Evolutionary conservation across 2,329 filamentous ascomycete genomes (phyloP).

Genomic region (Trichoderma oligosporum): DNA sequence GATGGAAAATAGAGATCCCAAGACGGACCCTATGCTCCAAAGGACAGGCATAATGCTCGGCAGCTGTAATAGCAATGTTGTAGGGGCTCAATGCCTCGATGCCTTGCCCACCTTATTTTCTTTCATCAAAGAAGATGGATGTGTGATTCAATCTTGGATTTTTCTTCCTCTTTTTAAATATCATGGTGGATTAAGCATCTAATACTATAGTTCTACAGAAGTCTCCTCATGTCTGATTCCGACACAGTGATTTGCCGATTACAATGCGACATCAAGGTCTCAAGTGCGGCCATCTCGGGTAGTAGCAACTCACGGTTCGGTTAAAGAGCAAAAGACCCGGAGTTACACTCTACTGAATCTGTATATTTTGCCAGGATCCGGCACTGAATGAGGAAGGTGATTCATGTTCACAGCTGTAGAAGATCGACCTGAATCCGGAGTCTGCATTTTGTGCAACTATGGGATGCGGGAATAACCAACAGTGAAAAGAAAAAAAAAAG

Average conservation of each 20-base stretch:
- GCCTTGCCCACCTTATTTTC: neutral
- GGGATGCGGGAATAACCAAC: too few relatives aligned
- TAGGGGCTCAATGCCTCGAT: neutral
- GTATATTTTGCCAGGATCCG: neutral
- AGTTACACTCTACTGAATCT: neutral
- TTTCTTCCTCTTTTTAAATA: neutral
- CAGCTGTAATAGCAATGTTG: neutral
- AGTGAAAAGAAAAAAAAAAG: neutral
- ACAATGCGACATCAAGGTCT: neutral
- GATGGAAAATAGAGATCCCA: constrained; percentile 1
- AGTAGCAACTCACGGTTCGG: neutral
- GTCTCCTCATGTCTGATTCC: neutral
- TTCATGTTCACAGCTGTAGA: neutral
- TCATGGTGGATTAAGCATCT: neutral
- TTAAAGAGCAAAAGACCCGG: neutral
- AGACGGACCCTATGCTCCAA: neutral
- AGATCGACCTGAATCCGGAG: neutral
- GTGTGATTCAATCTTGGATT: neutral
- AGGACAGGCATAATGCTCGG: constrained; percentile 4
- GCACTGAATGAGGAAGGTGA: constrained; percentile 3
- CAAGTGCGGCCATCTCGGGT: constrained; percentile 1
- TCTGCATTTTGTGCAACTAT: neutral
- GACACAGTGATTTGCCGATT: constrained; percentile 1
- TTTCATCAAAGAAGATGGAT: neutral
- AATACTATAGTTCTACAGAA: too few relatives aligned